phyloP scores from a whole-genome alignment of 2,329 filamentous ascomycete species.

The Ophiostoma ips region DNA sequence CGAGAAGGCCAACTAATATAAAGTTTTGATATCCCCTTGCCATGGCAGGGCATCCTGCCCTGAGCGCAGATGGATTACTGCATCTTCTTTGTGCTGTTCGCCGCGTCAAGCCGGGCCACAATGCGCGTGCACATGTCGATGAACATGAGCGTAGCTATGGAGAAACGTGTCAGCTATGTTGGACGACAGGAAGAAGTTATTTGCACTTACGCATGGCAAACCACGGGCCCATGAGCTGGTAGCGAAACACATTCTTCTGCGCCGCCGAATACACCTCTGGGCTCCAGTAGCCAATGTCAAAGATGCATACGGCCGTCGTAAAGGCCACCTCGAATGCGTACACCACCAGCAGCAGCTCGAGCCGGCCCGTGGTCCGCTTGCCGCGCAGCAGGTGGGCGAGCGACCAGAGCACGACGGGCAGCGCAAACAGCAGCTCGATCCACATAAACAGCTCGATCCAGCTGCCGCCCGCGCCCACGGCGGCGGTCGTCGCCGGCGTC shows the following conservation, averaged over 20 bases:
- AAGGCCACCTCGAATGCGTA: constrained; percentile 38
- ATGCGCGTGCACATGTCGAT: constrained; percentile 42
- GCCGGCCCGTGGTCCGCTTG: constrained; percentile 20
- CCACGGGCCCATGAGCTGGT: constrained; percentile 38
- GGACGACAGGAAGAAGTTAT: no score
- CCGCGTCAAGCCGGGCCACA: constrained; percentile 23
- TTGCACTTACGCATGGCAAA: constrained; percentile 36
- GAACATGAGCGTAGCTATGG: constrained; percentile 33
- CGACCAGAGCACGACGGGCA: constrained; percentile 37
- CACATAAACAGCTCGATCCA: constrained; percentile 39
- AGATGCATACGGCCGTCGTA: constrained; percentile 37
- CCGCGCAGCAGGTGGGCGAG: constrained; percentile 24
- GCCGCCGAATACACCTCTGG: constrained; percentile 27
- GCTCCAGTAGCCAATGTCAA: constrained; percentile 36
- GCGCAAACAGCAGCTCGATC: constrained; percentile 35
- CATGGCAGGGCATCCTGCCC: no score
- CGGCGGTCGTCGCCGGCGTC: constrained; percentile 16
- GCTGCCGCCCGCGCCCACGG: constrained; percentile 17
- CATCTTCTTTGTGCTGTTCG: constrained; percentile 28
- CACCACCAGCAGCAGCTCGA: constrained; percentile 37
- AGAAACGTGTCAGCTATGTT: not conserved
- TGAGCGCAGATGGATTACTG: no score
- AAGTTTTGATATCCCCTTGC: not conserved
- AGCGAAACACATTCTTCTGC: constrained; percentile 33
- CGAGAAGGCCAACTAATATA: not conserved